Conservation (phyloP, 331 rosid genomes). For the Cydonia oblonga region DNA sequence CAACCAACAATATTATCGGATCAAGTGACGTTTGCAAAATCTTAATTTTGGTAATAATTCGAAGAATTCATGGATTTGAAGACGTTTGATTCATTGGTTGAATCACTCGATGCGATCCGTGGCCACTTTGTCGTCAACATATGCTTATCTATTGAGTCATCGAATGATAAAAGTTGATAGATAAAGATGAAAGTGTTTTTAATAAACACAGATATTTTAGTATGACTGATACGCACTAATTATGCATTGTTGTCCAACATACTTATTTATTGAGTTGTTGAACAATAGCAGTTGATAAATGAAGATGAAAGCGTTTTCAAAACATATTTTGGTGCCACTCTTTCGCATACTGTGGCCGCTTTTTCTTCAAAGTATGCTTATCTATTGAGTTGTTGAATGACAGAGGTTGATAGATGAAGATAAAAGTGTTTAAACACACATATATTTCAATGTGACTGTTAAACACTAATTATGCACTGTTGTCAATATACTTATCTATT, state of each 20-base stretch:
- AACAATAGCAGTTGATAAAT: no score
- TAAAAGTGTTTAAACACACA: neutral
- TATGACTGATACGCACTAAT: no score
- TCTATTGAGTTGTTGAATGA: no score
- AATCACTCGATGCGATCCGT: neutral
- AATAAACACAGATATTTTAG: no score
- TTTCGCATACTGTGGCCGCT: accelerated
- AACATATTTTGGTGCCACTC: no score
- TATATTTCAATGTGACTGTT: no score
- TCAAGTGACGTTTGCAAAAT: neutral
- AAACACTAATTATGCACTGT: neutral
- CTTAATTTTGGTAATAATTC: neutral
- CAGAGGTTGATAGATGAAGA: no score
- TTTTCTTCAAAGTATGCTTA: no score
- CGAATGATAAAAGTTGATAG: neutral
- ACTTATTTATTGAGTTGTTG: no score
- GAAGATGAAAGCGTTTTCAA: no score
- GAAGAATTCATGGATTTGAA: neutral
- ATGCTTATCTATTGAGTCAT: no score
- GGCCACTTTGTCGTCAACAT: neutral
- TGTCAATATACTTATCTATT: neutral
- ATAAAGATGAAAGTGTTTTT: neutral
- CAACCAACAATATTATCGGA: neutral
- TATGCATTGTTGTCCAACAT: no score
- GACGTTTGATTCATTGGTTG: neutral